Evolutionary conservation across 768 basidiomycete species (phyloP).

Genomic region (Bullera alba): DNA sequence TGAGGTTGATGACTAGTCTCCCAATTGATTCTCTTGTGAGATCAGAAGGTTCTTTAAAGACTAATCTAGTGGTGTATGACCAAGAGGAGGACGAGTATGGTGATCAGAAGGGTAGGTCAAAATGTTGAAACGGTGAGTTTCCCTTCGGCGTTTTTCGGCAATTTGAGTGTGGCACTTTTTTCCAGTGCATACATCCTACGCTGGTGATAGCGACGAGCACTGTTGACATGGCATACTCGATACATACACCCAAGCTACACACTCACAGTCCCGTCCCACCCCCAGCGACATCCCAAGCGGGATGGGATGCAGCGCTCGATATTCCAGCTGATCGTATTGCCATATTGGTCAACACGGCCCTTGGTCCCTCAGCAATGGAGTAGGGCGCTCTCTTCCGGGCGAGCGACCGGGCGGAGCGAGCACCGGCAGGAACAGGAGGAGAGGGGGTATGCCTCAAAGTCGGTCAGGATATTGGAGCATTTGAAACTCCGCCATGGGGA

Average conservation of each 20-base stretch:
- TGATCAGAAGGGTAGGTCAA: neutral
- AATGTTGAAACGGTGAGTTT: conserved; percentile 7
- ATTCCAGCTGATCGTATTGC: conserved; percentile 24
- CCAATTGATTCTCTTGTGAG: conserved; percentile 37
- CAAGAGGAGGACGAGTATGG: conserved; percentile 3
- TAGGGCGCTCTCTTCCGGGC: too few relatives aligned
- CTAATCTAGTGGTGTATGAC: conserved; percentile 27
- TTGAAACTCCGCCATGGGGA: too few relatives aligned
- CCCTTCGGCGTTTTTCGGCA: conserved; percentile 11
- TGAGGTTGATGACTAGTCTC: conserved; percentile 28
- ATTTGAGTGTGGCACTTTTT: conserved; percentile 7
- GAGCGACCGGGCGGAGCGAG: too few relatives aligned
- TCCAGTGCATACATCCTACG: neutral
- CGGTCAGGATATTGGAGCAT: too few relatives aligned
- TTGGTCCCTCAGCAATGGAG: too few relatives aligned
- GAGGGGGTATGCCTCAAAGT: too few relatives aligned
- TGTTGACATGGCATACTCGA: neutral
- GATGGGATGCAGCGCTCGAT: conserved; percentile 32
- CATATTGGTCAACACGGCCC: too few relatives aligned
- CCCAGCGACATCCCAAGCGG: neutral
- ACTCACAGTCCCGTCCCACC: neutral
- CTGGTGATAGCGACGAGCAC: too few relatives aligned
- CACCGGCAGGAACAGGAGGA: too few relatives aligned
- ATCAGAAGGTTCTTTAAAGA: conserved; percentile 46
- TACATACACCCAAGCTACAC: neutral